Evolutionary conservation across 2,329 filamentous ascomycete genomes (phyloP).

Genomic region (Blastomyces percursus): DNA sequence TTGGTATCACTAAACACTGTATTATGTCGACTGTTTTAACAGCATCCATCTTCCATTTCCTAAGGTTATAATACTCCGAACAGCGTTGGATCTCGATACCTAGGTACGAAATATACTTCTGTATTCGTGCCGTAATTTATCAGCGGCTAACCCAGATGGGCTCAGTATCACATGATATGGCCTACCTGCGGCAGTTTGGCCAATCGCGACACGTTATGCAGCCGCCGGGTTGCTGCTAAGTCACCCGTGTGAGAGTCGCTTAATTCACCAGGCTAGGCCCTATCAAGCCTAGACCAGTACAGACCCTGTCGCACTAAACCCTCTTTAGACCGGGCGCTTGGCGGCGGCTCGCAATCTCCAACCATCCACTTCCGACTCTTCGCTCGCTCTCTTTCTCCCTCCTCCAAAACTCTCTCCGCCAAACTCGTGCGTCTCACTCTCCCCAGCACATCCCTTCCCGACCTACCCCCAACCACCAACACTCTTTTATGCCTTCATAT

Average conservation of each 20-base stretch:
- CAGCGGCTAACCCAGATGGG: not conserved
- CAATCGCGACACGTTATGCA: not conserved
- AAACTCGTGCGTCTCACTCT: conserved; percentile 13
- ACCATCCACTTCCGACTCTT: conserved; percentile 7
- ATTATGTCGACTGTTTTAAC: not conserved
- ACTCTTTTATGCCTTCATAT: conserved; percentile 15
- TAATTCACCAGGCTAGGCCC: not conserved
- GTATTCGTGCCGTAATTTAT: not conserved
- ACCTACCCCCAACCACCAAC: conserved; percentile 20
- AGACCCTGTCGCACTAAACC: not conserved
- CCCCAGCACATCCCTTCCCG: conserved; percentile 19
- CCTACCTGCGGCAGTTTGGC: not conserved
- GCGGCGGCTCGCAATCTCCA: conserved; percentile 3
- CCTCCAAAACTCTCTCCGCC: conserved; percentile 8
- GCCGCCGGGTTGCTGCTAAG: not conserved
- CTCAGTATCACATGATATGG: not conserved
- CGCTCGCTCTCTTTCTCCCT: conserved; percentile 11
- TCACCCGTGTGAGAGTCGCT: not conserved
- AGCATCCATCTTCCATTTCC: not conserved
- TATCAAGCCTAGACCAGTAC: not conserved
- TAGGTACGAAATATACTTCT: not conserved
- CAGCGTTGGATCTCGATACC: too few species aligned
- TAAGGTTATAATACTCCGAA: not conserved
- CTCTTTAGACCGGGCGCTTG: not conserved
- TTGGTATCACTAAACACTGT: not conserved